Evolutionary conservation across 352 stramenopile genomes (phyloP), one percentile per base, ranked within the genome.

Genomic region (Elongisporangium senticosum): DNA sequence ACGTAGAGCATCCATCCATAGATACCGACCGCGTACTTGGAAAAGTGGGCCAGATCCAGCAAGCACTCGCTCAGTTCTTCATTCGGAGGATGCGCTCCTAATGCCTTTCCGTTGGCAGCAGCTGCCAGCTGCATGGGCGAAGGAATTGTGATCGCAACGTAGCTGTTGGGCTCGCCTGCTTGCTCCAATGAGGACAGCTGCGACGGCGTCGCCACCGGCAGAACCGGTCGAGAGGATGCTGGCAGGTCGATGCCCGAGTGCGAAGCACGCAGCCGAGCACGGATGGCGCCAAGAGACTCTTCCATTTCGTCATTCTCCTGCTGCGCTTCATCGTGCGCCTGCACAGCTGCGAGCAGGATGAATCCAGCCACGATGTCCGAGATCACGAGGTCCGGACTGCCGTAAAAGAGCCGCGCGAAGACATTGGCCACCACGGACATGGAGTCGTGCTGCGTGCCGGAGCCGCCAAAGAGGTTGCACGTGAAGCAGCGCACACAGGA

Each of bases 1-100:
- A 95, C 79, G 62, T 89, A 95, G 48, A 95, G 68, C 84, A 95
- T 95, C 86, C 86, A 95, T 10, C 86, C 86, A 64, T 94, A 95
- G 55, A 95, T 95, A 11, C 86, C 83, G 24, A 94, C 70, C 0
- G 86, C 80, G 60, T 90, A 95, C 64, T 90, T 85, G n/a, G 83
- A 93, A 53, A 75, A 93, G 52, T 95, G 72, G n/a, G 84, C 84
- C 19, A 93, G 59, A 37, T 95, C 81, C 20, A 83, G 59, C 19
- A 95, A 55, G 26, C 65, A 70, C 23, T 62, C 60, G 3, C 66
- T 72, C 50, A 90, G 69, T 23, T 84, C 71, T 20, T 73, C 49
- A 53, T 92, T 78, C 21, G 68, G 51, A 15, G 72, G 63, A 50
- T 75, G 54, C 7, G 26, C 10, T 60, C 49, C 19, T 62, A 23